Evolutionary conservation across 2,329 filamentous ascomycete genomes (phyloP), one percentile per base, ranked within the genome.

Genomic region (Fusarium musae): DNA sequence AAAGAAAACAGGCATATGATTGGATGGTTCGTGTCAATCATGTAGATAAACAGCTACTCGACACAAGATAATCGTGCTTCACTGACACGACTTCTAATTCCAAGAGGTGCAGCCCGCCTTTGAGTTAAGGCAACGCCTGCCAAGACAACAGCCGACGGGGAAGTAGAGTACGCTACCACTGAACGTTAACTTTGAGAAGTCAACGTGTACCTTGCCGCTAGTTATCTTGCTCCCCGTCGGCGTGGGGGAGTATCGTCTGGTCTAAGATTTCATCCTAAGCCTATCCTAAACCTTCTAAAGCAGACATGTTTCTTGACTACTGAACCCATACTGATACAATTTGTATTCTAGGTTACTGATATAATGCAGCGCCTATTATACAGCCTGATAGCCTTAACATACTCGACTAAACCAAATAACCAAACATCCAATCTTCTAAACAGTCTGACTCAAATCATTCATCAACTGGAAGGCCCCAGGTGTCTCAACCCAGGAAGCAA

Each of bases 401-500:
- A 9, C n/a, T 5, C 9, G 4, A 23, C 13, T 17, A 6, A 17
- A 9, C 13, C 4, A 6, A 15, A 1, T 2, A 13, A 6, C 15
- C 8, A 5, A 16, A 1, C 0, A 10, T 5, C 9, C 17, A 0
- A 7, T 16, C 9, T 21, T 19, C 19, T 58, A 66, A 9, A 46
- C 11, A 19, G 26, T 17, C 26, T 52, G 16, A 13, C 57, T 49
- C 10, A 75, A 15, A 9, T 16, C 21, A 23, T 16, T 39, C 36
- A 70, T 65, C 2, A 66, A 3, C 4, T 69, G 57, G 0, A 78
- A 46, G 0, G 73, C 70, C 0, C 68, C 63, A 7, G 66, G 75
- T 0, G 76, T 79, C 42, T 78, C 77, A 19, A 61, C 23, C 73
- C 76, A 79, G 1, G 75, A 53, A 4, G 53, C 44, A n/a, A 64